Base-by-base conservation (phyloP, 75 land plant species). In the Chamaecyparis obtusa region DNA sequence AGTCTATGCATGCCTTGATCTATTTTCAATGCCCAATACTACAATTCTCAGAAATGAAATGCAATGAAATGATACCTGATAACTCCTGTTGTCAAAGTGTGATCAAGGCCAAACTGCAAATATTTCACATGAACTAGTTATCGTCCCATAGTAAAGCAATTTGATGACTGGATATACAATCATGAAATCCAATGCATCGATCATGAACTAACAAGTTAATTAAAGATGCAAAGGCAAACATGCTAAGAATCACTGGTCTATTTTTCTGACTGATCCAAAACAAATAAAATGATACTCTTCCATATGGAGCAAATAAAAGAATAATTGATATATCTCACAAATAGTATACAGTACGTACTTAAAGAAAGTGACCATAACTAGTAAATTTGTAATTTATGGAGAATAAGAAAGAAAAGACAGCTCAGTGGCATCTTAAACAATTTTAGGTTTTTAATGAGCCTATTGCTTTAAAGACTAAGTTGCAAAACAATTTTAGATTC, bases 21-120 rank as follows among this genome's bases (percentile, higher is more conserved):
- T 24, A 71, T 71, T 71, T 57, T 80, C 83, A 80, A 27, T 17
- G 43, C 3, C 27, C 3, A 80, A 7, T 8, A 43, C 49, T 80
- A 80, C 19, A 24, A 85, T 85, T 76, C 72, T 43, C 83, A 43
- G 83, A 80, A 80, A 80, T 43, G 30, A 80, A 80, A 80, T 36
- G 83, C 27, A 30, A 9, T 9, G 44, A 51, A 24, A 19, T 75
- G 78, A 39, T 86, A 91, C 92, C 92, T 91, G 85, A 91, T 91
- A 41, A 91, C 92, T 56, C 92, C 92, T 57, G 92, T 91, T 27
- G 92, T 91, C 54, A 91, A 89, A 33, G 92, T 91, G 77, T 91
- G 92, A 79, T 91, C 92, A 57, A 91, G 89, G 77, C 92, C 92
- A 88, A 91, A 91, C 92, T 91, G 92, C 84, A 91, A 37, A 78